These are phyloP conservation scores for Lipomyces mesembrius DNA, from an alignment of 805 yeast genomes.

Conservation along the genomic window DNA sequence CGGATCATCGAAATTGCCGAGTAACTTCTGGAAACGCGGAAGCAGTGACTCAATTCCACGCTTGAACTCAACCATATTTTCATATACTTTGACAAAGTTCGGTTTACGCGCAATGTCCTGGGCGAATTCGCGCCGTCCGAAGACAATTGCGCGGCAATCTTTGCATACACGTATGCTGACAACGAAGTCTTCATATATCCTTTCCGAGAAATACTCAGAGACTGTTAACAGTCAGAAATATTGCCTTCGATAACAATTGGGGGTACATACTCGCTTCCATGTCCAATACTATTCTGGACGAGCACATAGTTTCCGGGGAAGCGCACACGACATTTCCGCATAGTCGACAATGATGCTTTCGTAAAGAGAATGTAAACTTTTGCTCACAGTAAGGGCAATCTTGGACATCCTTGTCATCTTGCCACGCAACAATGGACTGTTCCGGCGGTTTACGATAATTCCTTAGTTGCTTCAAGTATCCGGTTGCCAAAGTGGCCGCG, in stretches of 20 bases:
- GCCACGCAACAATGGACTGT: conserved; percentile 66
- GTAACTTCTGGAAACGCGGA: conserved; percentile 52
- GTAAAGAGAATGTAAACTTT: conserved; percentile 58
- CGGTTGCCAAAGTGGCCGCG: conserved; percentile 34
- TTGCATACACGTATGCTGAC: conserved; percentile 64
- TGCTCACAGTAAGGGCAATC: conserved; percentile 69
- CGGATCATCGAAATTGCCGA: conserved; percentile 47
- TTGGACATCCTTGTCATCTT: conserved; percentile 52
- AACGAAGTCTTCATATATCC: conserved; percentile 29
- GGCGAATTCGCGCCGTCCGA: conserved; percentile 57
- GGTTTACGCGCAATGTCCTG: conserved; percentile 48
- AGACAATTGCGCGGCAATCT: conserved; percentile 66
- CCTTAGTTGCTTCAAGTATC: conserved; percentile 31
- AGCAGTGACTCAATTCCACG: conserved; percentile 48
- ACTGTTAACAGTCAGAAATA: conserved; percentile 15
- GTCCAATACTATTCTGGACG: conserved; percentile 55
- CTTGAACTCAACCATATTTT: conserved; percentile 49
- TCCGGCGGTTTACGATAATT: conserved; percentile 50
- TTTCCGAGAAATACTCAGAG: conserved; percentile 24
- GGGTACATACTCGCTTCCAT: conserved; percentile 17
- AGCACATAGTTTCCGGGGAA: conserved; percentile 64
- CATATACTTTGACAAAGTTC: conserved; percentile 50
- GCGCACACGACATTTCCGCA: conserved; percentile 88
- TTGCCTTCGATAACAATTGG: background rate
- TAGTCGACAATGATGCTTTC: conserved; percentile 90